Base-by-base conservation (phyloP, 1,284 basidiomycete genomes). In the Veloboletus limbatus region DNA sequence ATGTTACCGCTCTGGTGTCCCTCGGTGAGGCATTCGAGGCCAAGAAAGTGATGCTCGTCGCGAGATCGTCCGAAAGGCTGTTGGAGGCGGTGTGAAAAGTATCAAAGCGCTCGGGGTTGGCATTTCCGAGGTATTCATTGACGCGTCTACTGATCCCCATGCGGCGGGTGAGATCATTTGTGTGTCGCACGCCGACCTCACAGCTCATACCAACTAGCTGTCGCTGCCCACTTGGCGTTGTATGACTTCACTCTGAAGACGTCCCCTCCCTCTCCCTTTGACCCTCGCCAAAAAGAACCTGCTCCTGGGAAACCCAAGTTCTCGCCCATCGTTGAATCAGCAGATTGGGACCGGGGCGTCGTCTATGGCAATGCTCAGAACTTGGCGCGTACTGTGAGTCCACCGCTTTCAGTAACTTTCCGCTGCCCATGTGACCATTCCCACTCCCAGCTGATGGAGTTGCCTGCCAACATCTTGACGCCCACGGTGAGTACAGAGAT, bases 341-440 rank as follows among this genome's bases (percentile, higher is more conserved):
- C 70, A 41, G 80, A 81, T 46, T 92, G 89, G 89, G 74, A 85
- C 26, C 74, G 76, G 8, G 89, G 89, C 26, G 74, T 78, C 3
- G 55, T 85, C 32, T 92, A 88, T 57, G 89, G 83, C 3, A 70
- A 82, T 48, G 83, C 88, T 3, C 92, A 95, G 69, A 95, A 95
- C 65, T 71, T 91, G 57, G 88, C 91, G 11, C 77, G 90, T 37
- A 92, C 90, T 42, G 85, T 81, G 60, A 37, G 74, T 54, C 20
- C 16, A 26, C 7, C 18, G 8, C 22, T 55, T 28, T 48, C 17
- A 6, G 10, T 8, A 16, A 21, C 30, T 22, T 30, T 11, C 18
- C 13, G 13, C 37, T 50, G 20, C n/a, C n/a, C n/a, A 49, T 43
- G 17, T 30, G 21, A 43, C 36, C 31, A 21, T 36, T 30, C 40